Percentiles rank a stretch among this genome's conserved stretches.
Evolutionary conservation across 1,284 basidiomycete species (phyloP).

Genomic region (Microbotryum intermedium): DNA sequence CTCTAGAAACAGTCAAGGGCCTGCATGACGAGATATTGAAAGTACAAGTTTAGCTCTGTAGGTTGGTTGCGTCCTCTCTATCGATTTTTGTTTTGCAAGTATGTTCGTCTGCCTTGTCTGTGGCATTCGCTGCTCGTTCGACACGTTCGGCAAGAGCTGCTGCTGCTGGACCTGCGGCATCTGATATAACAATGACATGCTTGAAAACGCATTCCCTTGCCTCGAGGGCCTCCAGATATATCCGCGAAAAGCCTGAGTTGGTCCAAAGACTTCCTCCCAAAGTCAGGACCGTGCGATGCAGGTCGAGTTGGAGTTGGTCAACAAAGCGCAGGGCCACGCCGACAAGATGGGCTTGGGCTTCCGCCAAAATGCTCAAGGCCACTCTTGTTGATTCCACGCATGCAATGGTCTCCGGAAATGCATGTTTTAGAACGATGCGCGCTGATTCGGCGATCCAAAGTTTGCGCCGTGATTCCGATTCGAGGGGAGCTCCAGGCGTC

Average conservation of each 20-base stretch:
- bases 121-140: too few relatives aligned
- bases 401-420: background rate
- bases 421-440: constrained; percentile 30
- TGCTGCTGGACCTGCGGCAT: too few relatives aligned
- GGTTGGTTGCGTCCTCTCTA: too few relatives aligned
- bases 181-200: too few relatives aligned
- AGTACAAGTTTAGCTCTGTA: too few relatives aligned
- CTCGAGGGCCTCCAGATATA: constrained; percentile 24
- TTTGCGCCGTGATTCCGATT: constrained; percentile 32
- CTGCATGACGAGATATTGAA: too few relatives aligned
- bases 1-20: too few relatives aligned
- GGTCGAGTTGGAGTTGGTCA: constrained; percentile 14
- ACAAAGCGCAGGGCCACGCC: constrained; percentile 25
- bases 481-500: background rate
- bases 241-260: constrained; percentile 21
- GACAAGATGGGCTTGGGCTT: constrained; percentile 24
- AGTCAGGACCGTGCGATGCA: constrained; percentile 22
- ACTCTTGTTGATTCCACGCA: constrained; percentile 13
- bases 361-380: constrained; percentile 6
- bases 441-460: constrained; percentile 34
- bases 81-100: too few relatives aligned
- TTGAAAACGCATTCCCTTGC: too few relatives aligned
- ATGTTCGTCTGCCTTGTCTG: too few relatives aligned
- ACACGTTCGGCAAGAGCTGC: too few relatives aligned
- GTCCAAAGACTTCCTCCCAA: constrained; percentile 36